A percentile compares a stretch with the other conserved stretches of the same genome.
phyloP scores from a whole-genome alignment of 257 asterid genomes.

The Gentiana macrophylla region DNA sequence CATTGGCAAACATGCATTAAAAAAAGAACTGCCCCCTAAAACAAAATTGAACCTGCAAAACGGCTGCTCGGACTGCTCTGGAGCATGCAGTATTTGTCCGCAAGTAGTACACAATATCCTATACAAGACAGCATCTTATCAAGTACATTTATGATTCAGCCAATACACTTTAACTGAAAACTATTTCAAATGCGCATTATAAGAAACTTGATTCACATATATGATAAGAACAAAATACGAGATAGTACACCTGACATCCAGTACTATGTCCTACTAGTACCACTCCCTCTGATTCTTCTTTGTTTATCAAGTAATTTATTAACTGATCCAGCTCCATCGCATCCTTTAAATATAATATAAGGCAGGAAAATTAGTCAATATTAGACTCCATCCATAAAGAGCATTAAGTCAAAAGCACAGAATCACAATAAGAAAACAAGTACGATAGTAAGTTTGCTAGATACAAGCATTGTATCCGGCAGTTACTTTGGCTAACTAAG shows the following conservation, averaged over 20 bases:
- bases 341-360: conserved; percentile 35
- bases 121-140: conserved; percentile 7
- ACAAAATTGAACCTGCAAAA: conserved; percentile 60
- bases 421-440: too few species aligned
- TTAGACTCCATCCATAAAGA: too few species aligned
- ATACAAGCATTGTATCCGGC: too few species aligned
- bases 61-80: conserved; percentile 89
- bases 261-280: conserved; percentile 95
- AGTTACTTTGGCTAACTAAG: too few species aligned
- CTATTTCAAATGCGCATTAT: neutral
- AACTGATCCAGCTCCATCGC: conserved; percentile 83
- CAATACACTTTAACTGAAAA: too few species aligned
- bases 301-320: conserved; percentile 81
- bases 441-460: too few species aligned
- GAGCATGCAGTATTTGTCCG: conserved; percentile 93
- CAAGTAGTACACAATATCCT: conserved; percentile 88
- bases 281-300: conserved; percentile 94
- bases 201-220: neutral
- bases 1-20: neutral
- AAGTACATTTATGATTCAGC: neutral
- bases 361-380: neutral
- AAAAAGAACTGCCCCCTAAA: neutral
- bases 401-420: too few species aligned
- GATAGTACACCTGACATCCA: conserved; percentile 68
- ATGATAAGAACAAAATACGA: neutral